phyloP scores from a whole-genome alignment of 2,329 filamentous ascomycete genomes.

The Talaromyces sp. region DNA sequence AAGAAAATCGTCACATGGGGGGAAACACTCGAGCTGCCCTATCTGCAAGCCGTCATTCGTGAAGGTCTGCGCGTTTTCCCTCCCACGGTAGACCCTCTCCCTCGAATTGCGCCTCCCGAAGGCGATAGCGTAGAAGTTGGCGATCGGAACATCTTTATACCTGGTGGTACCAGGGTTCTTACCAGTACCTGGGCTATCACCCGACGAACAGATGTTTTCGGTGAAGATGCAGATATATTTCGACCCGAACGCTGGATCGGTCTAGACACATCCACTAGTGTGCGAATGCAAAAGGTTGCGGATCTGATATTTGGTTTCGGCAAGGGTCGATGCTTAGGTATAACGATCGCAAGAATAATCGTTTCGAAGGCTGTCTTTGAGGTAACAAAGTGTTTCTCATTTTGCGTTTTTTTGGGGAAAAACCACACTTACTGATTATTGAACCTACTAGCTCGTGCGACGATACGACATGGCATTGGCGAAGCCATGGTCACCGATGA shows the following conservation, averaged over 20 bases:
- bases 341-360: background rate
- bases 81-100: background rate
- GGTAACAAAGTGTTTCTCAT: background rate
- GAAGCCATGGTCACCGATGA: background rate
- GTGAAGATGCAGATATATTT: constrained; percentile 24
- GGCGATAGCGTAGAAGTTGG: background rate
- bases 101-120: background rate
- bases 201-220: constrained; percentile 26
- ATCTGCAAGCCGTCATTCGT: background rate
- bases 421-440: background rate
- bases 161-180: background rate
- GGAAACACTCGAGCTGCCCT: background rate
- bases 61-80: background rate
- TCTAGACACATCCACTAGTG: background rate
- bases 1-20: background rate
- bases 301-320: background rate
- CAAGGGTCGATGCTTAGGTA: background rate
- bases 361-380: background rate
- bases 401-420: background rate
- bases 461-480: background rate
- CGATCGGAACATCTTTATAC: background rate
- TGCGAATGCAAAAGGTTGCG: background rate
- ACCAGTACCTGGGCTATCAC: constrained; percentile 40
- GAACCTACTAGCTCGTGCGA: background rate
- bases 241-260: constrained; percentile 28